Base-by-base conservation (phyloP, 1,139 yeast species). In the Suhomyces yuchorum region DNA sequence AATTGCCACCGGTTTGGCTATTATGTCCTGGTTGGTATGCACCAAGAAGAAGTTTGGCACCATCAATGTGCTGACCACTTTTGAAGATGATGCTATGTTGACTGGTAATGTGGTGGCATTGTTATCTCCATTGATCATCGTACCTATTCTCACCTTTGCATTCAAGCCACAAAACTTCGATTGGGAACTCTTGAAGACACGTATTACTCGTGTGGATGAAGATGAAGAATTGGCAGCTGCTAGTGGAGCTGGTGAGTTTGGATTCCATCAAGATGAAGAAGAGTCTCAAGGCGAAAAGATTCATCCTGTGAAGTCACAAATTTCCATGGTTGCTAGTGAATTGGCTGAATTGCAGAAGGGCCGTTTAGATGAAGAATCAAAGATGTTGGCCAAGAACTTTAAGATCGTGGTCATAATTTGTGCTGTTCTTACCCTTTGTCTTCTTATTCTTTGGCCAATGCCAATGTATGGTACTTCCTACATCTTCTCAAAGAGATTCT, bases 81-180 rank as follows among this genome's bases (percentile, higher is more conserved):
- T 90, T 53, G 78, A 78, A 54, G 93, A 88, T 63, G 78, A 86
- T 62, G 85, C 96, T 26, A 88, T 88, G 96, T 75, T 89, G 53
- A 84, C 87, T 3, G 97, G 97, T 50, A 90, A 89, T 61, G 82
- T 88, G 40, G 90, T 88, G 46, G 93, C 97, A 0, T 71, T 91
- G 52, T 74, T 84, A 47, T 78, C 91, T 1, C 96, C 97, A n/a
- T 59, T 80, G 30, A 65, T 91, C 17, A 73, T 85, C 50, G 73
- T 84, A 47, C 92, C 96, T 12, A 58, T 86, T 5, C 70, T 91
- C 46, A 87, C 95, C 0, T 71, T 75, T 40, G 67, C 71, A 8
- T 82, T 83, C 63, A 82, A 82, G 53, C 84, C 87, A 14, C 91
- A 84, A 56, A 78, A 87, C 61, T 91, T 85, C 58, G 88, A 91